phyloP scores from a whole-genome alignment of 176 grass and related monocot genomes.

The Pontederia paniculata region DNA sequence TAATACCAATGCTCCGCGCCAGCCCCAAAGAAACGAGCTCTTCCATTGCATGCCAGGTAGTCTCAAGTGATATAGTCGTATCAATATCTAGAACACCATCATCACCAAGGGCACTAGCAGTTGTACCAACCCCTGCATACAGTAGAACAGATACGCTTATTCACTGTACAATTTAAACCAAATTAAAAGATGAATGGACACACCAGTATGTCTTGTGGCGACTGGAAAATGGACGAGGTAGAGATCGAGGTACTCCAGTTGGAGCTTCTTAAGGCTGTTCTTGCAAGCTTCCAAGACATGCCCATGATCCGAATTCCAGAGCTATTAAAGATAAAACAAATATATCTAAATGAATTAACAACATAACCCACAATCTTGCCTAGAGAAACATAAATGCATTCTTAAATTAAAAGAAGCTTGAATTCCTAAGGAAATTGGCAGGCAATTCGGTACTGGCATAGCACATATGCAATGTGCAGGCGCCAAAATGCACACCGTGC shows the following conservation, averaged over 20 bases:
- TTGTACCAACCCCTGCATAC: slow-evolving; percentile 62
- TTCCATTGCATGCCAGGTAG: slow-evolving; percentile 98
- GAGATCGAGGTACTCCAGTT: slow-evolving; percentile 70
- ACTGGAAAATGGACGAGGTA: slow-evolving; percentile 80
- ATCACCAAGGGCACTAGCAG: slow-evolving; percentile 54
- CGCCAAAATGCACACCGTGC: too few species aligned
- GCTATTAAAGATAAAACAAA: slow-evolving; percentile 19
- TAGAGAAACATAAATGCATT: neutral
- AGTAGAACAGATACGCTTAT: neutral
- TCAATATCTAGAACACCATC: slow-evolving; percentile 92
- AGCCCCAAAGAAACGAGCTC: slow-evolving; percentile 75
- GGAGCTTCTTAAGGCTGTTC: slow-evolving; percentile 72
- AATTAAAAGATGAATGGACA: neutral
- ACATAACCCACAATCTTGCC: neutral
- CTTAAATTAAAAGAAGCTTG: neutral
- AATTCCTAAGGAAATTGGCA: too few species aligned
- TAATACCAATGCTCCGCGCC: slow-evolving; percentile 74
- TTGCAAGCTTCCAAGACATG: slow-evolving; percentile 73
- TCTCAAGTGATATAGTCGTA: slow-evolving; percentile 79
- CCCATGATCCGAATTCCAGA: slow-evolving; percentile 86
- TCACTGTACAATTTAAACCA: neutral
- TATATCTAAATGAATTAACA: neutral
- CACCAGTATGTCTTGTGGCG: slow-evolving; percentile 70
- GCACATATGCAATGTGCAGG: too few species aligned
- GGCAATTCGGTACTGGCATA: too few species aligned